These are phyloP conservation scores for Colletotrichum simmondsii DNA, from an alignment of 2,329 filamentous ascomycete species.

Conservation along the genomic window DNA sequence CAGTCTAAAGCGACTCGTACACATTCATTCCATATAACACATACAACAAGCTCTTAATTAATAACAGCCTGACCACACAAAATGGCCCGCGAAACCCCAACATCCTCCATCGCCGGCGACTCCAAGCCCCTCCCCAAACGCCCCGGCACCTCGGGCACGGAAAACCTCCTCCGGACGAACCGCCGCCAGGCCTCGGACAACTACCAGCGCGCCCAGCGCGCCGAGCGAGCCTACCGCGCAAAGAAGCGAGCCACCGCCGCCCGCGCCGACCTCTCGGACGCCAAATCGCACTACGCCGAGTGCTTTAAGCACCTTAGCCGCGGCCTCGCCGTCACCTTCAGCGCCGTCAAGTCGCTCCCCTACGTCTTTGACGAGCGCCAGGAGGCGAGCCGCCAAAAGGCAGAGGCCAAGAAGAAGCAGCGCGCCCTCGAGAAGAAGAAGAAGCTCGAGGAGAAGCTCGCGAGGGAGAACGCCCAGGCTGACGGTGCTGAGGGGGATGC, in stretches of 20 bases:
- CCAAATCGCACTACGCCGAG: constrained; percentile 51
- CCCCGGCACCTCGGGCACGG: constrained; percentile 55
- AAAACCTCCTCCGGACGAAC: constrained; percentile 51
- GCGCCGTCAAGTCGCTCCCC: constrained; percentile 45
- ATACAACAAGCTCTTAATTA: background rate
- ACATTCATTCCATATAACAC: constrained; percentile 17
- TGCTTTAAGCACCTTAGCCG: constrained; percentile 48
- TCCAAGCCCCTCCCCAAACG: constrained; percentile 44
- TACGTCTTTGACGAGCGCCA: constrained; percentile 50
- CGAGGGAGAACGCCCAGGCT: constrained; percentile 36
- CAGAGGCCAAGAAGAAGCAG: constrained; percentile 43
- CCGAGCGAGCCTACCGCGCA: constrained; percentile 53
- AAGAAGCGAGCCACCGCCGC: constrained; percentile 53
- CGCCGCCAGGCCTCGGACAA: constrained; percentile 50
- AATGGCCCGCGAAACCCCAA: constrained; percentile 34
- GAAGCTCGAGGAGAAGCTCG: constrained; percentile 47
- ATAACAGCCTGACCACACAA: background rate
- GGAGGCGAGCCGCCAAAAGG: constrained; percentile 43
- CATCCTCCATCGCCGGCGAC: constrained; percentile 10
- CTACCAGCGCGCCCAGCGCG: constrained; percentile 49
- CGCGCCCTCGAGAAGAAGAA: constrained; percentile 47
- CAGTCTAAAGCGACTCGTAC: constrained; percentile 20
- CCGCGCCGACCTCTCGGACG: constrained; percentile 49
- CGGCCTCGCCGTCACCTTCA: constrained; percentile 45
- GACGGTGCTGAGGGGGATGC: constrained; percentile 13